Base-by-base conservation (phyloP, 192 early-diverging fungal genomes). In the Backusella circina region DNA sequence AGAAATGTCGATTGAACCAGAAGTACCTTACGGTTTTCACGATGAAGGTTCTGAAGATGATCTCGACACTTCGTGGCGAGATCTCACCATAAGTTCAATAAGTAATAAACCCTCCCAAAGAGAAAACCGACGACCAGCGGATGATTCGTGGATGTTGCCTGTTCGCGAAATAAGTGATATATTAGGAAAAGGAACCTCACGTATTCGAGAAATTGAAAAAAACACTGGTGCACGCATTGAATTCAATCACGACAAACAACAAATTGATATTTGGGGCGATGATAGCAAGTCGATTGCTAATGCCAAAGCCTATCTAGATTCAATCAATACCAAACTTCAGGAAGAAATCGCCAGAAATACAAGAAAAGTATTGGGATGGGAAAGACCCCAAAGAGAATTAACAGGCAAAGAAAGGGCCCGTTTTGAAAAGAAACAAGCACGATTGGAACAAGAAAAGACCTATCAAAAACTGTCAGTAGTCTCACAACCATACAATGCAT, bases 241-340 rank as follows among this genome's bases (percentile, higher is more conserved):
- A 33, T 81, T 77, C 51, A 84, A 84, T 65, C 50, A 77, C 7
- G 32, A 16, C 2, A 57, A 72, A 23, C 68, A 82, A 70, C 77
- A 82, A 78, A 82, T 84, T 39, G 83, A 84, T 70, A 73, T 84
- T 2, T 84, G 83, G 83, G 83, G 83, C 3, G 35, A 71, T 13
- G 44, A n/a, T 28, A 44, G 36, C 6, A 38, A 61, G 2, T 64
- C 68, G 6, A 36, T 84, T 1, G 35, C 67, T 13, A 51, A 65
- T 23, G 75, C 80, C 23, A 74, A 80, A n/a, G 36, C 16, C 1
- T 78, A 79, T 32, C 70, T 78, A 13, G 70, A 73, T 70, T 21
- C 28, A 7, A 28, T 84, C n/a, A 73, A 65, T 1, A 7, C 32
- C 3, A 50, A 69, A 31, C 5, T 78, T 16, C 5, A 30, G 6